phyloP scores from a whole-genome alignment of 495 filamentous ascomycete species.

The Articulospora tetracladia region DNA sequence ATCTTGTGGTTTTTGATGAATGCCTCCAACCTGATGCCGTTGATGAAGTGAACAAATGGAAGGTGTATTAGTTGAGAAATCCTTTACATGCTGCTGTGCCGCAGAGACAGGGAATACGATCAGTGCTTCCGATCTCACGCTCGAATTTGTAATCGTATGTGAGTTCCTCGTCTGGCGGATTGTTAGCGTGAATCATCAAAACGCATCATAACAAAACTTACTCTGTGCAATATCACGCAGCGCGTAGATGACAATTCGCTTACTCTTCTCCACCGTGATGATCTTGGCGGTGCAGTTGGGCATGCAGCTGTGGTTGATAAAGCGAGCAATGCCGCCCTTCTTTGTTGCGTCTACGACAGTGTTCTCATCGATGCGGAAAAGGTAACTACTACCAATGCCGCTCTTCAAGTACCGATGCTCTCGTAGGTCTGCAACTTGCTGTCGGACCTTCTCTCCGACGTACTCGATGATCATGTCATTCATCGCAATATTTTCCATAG shows the following conservation, averaged over 20 bases:
- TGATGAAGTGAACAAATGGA: constrained; percentile 1
- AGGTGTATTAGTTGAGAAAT: constrained; percentile 78
- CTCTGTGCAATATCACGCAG: constrained; percentile 90
- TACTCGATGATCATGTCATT: constrained; percentile 99
- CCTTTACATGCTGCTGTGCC: constrained; percentile 95
- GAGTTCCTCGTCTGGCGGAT: constrained; percentile 80
- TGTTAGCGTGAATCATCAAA: constrained; percentile 37
- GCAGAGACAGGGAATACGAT: constrained; percentile 96
- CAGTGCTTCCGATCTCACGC: constrained; percentile 88
- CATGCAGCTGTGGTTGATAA: constrained; percentile 98
- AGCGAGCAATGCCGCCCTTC: constrained; percentile 93
- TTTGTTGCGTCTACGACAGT: constrained; percentile 98
- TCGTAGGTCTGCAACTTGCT: constrained; percentile 92
- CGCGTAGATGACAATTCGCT: constrained; percentile 98
- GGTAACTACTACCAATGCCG: constrained; percentile 94
- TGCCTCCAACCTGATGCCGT: neutral
- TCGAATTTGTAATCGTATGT: constrained; percentile 99
- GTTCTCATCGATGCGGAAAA: constrained; percentile 97
- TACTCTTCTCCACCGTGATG: constrained; percentile 98
- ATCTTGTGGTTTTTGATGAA: neutral
- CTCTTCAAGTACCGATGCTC: constrained; percentile 91
- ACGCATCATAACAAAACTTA: constrained; percentile 44
- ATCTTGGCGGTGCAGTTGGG: constrained; percentile 99
- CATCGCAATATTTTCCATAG: constrained; percentile 92
- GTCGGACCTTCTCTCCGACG: constrained; percentile 94